Percentiles rank a stretch among this genome's conserved stretches.
phyloP scores from a whole-genome alignment of 2,329 filamentous ascomycete species.

The Clarireedia paspali region DNA sequence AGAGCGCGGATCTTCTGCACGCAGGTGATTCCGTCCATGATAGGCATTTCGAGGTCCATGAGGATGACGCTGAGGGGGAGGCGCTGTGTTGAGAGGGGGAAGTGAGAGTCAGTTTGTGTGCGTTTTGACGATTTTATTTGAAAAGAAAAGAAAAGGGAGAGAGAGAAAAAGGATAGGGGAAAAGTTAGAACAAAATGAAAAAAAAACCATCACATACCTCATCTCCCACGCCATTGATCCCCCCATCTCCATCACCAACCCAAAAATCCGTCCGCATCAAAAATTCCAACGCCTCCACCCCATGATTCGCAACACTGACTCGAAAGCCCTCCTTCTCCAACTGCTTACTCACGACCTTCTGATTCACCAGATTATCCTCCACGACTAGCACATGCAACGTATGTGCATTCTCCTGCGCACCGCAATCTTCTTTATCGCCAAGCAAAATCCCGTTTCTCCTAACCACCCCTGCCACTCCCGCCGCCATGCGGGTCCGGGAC shows the following conservation, averaged over 20 bases:
- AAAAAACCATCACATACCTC: not conserved
- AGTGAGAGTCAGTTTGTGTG: too few species aligned
- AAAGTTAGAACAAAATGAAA: too few species aligned
- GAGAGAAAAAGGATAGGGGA: not conserved
- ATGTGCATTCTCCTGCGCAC: not conserved
- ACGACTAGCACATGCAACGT: slow-evolving; percentile 49
- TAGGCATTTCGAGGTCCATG: slow-evolving; percentile 78
- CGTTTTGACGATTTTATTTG: too few species aligned
- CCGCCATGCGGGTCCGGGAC: not conserved
- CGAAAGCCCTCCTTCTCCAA: slow-evolving; percentile 53
- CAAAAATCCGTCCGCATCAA: slow-evolving; percentile 49
- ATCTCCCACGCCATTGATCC: slow-evolving; percentile 27
- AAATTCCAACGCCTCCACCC: slow-evolving; percentile 52
- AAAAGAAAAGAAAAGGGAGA: too few species aligned
- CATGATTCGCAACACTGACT: slow-evolving; percentile 57
- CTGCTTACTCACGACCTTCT: slow-evolving; percentile 54
- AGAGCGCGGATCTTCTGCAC: slow-evolving; percentile 62
- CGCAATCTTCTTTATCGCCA: not conserved
- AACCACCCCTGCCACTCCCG: not conserved
- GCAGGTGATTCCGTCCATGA: slow-evolving; percentile 75
- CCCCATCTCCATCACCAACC: slow-evolving; percentile 21
- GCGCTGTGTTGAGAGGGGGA: too few species aligned
- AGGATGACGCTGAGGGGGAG: slow-evolving; percentile 54
- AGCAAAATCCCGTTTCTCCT: slow-evolving; percentile 43
- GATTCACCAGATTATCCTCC: slow-evolving; percentile 62